Evolutionary conservation across 2,329 filamentous ascomycete genomes (phyloP).

Genomic region (Samsoniella hepiali): DNA sequence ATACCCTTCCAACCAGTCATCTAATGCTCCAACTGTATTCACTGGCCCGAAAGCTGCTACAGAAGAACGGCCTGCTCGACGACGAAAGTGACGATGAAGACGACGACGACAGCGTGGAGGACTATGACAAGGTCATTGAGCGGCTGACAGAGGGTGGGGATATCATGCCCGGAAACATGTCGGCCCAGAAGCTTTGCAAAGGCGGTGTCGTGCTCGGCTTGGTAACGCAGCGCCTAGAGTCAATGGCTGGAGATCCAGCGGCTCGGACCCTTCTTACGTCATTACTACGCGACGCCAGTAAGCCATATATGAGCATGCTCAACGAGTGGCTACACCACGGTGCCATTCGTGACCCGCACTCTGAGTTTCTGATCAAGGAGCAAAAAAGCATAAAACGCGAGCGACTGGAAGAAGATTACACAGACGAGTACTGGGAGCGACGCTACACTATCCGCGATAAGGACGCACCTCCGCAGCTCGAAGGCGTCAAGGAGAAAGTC

Average conservation of each 20-base stretch:
- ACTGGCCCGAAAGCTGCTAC: conserved; percentile 81
- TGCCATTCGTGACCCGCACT: conserved; percentile 88
- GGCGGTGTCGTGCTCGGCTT: conserved; percentile 92
- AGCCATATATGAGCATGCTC: conserved; percentile 95
- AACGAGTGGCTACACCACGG: conserved; percentile 99
- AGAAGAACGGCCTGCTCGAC: conserved; percentile 82
- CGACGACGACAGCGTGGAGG: conserved; percentile 70
- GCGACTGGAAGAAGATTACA: conserved; percentile 90
- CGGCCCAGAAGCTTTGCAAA: conserved; percentile 89
- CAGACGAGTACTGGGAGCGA: conserved; percentile 98
- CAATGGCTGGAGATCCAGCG: conserved; percentile 90
- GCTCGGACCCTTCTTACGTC: conserved; percentile 78
- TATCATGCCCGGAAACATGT: conserved; percentile 71
- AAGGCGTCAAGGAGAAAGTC: conserved; percentile 89
- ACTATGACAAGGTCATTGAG: conserved; percentile 91
- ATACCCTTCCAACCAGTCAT: conserved; percentile 84
- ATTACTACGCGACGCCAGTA: conserved; percentile 80
- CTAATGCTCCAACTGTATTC: conserved; percentile 89
- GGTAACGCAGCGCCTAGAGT: conserved; percentile 77
- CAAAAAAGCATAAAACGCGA: conserved; percentile 93
- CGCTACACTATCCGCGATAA: conserved; percentile 91
- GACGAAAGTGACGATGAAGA: conserved; percentile 67
- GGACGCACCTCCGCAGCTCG: conserved; percentile 87
- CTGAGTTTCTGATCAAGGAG: conserved; percentile 92
- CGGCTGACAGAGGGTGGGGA: conserved; percentile 84